Percentiles rank a stretch among this genome's conserved stretches.
Conservation (phyloP, 225 moss, liverwort and hornwort genomes). For the Ulota crispa region DNA sequence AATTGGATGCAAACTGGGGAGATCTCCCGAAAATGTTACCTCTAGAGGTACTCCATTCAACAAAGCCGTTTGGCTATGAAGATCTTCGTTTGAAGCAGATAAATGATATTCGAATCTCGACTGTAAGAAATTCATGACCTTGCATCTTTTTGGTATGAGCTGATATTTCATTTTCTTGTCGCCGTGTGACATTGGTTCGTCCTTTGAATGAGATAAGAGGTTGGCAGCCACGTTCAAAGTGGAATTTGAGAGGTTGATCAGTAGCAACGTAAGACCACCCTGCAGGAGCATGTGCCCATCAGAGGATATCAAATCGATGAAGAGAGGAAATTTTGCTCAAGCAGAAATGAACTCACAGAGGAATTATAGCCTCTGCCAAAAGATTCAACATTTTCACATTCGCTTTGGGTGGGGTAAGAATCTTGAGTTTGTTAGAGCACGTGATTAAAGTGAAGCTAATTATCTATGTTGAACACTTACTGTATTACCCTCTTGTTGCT, state of each 20-base stretch:
- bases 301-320: constrained; percentile 7
- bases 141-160: constrained; percentile 31
- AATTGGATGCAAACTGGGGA: constrained; percentile 51
- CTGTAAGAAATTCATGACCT: constrained; percentile 2
- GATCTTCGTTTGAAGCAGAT: constrained; percentile 51
- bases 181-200: constrained; percentile 17
- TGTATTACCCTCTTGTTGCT: neutral
- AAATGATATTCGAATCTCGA: constrained; percentile 66
- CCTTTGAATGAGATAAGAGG: constrained; percentile 20
- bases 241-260: constrained; percentile 74
- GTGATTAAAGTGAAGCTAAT: neutral
- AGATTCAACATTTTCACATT: neutral
- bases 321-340: constrained; percentile 3
- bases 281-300: constrained; percentile 30
- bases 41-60: constrained; percentile 70
- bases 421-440: neutral
- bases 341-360: neutral
- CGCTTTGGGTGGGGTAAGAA: neutral
- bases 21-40: constrained; percentile 43
- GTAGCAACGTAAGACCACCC: constrained; percentile 73
- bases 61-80: constrained; percentile 56
- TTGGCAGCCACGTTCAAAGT: constrained; percentile 52
- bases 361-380: neutral
- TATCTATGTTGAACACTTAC: neutral
- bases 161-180: constrained; percentile 10